Base-by-base conservation (phyloP, 139 green algal species). In the Penium margaritaceum region DNA sequence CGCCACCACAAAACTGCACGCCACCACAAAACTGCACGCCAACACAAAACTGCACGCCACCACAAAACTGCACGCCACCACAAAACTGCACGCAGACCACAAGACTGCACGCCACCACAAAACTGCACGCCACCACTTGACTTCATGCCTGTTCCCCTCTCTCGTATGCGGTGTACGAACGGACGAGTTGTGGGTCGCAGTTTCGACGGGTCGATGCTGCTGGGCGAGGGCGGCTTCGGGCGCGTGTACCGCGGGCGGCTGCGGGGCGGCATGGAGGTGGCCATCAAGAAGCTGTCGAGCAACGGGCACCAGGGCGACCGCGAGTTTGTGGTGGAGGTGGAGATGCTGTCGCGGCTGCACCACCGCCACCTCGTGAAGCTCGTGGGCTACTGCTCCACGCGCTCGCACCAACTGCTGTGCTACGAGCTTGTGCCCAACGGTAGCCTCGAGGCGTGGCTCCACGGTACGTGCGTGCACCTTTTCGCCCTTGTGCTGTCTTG, bases 291-390 rank as follows among this genome's bases (percentile, higher is more conserved):
- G 2, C 36, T 74, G 39, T 24, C 66, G 21, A 63, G 34, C 4
- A 58, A 63, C 44, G 66, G 65, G 30, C 73, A 70, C 17, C 65
- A 80, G 58, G 73, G 73, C 39, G 73, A 72, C 17, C 27, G 66
- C 1, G 73, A 80, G 73, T 80, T 80, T 70, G 21, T 77, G 47
- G 73, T 80, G 34, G 73, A 80, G 24, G 64, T 80, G 73, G 73
- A 80, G 64, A 80, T 80, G 73, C 66, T 80, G 63, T 78, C 67
- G 24, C 67, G 73, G 21, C 41, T 80, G 64, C 73, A 80, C 51
- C 73, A 80, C 43, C 64, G 73, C 17, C 68, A 80, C n/a, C 63
- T 80, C 4, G 73, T 80, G 14, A 75, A 80, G 73, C 73, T 80
- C 14, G 46, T 80, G 0, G 73, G 73, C 0, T 80, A 80, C 35